Base-by-base conservation (phyloP, 2,329 filamentous ascomycete species). In the Dothiorella sarmentorum region DNA sequence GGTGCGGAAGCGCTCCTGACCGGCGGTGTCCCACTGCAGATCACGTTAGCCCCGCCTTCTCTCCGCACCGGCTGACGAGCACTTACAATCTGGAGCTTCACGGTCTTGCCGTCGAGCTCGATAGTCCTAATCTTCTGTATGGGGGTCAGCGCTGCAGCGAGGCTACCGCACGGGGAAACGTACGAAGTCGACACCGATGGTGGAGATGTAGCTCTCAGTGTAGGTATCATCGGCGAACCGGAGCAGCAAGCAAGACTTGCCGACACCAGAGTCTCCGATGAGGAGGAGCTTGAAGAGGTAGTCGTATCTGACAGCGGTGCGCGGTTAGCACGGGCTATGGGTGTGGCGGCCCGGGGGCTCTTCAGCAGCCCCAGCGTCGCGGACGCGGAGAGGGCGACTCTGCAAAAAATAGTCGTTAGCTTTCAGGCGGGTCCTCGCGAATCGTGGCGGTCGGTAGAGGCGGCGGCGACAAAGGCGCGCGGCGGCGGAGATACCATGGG, bases 201-300 rank as follows among this genome's bases (percentile, higher is more conserved):
- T 99, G 65, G 94, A 97, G 81, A 99, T 99, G 82, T 97, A 99
- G 76, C 90, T 96, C 82, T 97, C 94, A 62, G 94, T 99, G 83
- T 97, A 99, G 77, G 94, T 97, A 73, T 97, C 92, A 75, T 97
- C 94, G 73, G 94, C 94, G 74, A 99, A 99, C 81, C 94, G 91
- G 75, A 99, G 84, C 68, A 99, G 84, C 81, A 99, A 78, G 80
- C 94, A 99, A 73, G 94, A 99, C 88, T 99, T 99, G 88, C 94
- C 94, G 73, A 99, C 94, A 86, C 94, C 94, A 77, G 94, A 99
- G 78, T 99, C 94, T 79, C 94, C 94, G 86, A 99, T 99, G 82
- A 99, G 93, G 79, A 99, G 90, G 67, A 99, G 91, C 87, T 99
- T 99, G 87, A 99, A 99, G 73, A 99, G 91, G 79, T 99, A 99